Conservation (phyloP, 192 early-diverging fungal species). For the Backusella circina region DNA sequence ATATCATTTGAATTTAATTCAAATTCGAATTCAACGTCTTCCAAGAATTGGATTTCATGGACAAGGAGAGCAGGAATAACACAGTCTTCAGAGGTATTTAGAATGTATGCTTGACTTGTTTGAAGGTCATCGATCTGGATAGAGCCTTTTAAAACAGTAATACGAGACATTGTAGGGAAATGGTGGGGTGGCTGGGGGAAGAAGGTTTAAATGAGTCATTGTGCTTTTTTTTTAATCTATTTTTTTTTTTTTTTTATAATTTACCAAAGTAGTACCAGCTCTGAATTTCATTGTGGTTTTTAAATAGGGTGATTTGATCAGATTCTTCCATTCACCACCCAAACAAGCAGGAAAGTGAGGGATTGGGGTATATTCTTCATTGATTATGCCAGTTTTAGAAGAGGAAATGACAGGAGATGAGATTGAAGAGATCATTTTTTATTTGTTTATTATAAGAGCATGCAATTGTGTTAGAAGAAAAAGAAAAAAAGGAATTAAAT, state of each 20-base stretch:
- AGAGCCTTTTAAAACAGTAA: constrained; percentile 14
- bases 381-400: neutral
- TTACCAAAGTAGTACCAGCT: constrained; percentile 19
- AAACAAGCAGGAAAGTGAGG: constrained; percentile 26
- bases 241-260: neutral
- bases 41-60: constrained; percentile 19
- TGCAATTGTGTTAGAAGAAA: neutral
- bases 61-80: constrained; percentile 21
- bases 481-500: neutral
- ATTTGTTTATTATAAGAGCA: neutral
- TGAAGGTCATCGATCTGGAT: constrained; percentile 17
- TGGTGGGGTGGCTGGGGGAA: constrained; percentile 22
- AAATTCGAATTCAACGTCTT: constrained; percentile 24
- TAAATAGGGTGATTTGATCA: constrained; percentile 16
- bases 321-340: constrained; percentile 22
- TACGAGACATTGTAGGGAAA: constrained; percentile 14
- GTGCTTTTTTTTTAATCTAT: neutral
- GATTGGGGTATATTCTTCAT: constrained; percentile 17
- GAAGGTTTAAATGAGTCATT: neutral
- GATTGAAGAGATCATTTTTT: constrained; percentile 4
- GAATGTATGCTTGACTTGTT: constrained; percentile 14
- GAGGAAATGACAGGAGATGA: constrained; percentile 5
- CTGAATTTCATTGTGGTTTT: constrained; percentile 24
- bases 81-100: constrained; percentile 12
- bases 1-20: constrained; percentile 14